phyloP scores from a whole-genome alignment of 306 rosid species.

The Nissolia schottii region DNA sequence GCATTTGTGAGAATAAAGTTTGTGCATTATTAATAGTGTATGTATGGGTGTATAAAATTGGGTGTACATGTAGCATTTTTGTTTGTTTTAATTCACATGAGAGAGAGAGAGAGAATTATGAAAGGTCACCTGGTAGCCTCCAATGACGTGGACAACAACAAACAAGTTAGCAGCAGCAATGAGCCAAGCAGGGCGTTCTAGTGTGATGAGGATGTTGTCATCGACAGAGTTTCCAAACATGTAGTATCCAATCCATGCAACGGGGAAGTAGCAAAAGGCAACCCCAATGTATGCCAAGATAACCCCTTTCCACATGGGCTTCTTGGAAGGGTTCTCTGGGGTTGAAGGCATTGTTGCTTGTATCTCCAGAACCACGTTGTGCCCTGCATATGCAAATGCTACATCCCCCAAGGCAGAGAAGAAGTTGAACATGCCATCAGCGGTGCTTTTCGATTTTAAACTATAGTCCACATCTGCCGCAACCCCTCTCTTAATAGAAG shows the following conservation, averaged over 20 bases:
- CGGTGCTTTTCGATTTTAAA: background rate
- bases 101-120: too few relatives aligned
- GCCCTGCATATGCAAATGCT: slow-evolving; percentile 95
- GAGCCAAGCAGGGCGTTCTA: slow-evolving; percentile 63
- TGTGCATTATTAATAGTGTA: too few relatives aligned
- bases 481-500: slow-evolving; percentile 44
- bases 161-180: slow-evolving; percentile 66
- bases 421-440: slow-evolving; percentile 43
- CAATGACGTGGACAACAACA: slow-evolving; percentile 71
- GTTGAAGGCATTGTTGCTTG: slow-evolving; percentile 95
- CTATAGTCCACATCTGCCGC: slow-evolving; percentile 37
- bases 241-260: slow-evolving; percentile 58
- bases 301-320: slow-evolving; percentile 88
- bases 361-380: slow-evolving; percentile 81
- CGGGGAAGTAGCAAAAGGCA: slow-evolving; percentile 81
- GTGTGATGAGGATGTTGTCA: slow-evolving; percentile 38
- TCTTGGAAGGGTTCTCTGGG: slow-evolving; percentile 67
- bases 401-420: slow-evolving; percentile 65
- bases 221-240: slow-evolving; percentile 53
- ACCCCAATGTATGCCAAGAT: slow-evolving; percentile 67
- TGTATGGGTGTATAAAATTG: too few relatives aligned
- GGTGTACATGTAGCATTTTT: too few relatives aligned
- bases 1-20: too few relatives aligned
- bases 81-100: too few relatives aligned
- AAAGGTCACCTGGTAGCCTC: slow-evolving; percentile 63